Evolutionary conservation across 2,329 filamentous ascomycete species (phyloP), one percentile per base, ranked within the genome.

Genomic region (Grosmannia huntii): DNA sequence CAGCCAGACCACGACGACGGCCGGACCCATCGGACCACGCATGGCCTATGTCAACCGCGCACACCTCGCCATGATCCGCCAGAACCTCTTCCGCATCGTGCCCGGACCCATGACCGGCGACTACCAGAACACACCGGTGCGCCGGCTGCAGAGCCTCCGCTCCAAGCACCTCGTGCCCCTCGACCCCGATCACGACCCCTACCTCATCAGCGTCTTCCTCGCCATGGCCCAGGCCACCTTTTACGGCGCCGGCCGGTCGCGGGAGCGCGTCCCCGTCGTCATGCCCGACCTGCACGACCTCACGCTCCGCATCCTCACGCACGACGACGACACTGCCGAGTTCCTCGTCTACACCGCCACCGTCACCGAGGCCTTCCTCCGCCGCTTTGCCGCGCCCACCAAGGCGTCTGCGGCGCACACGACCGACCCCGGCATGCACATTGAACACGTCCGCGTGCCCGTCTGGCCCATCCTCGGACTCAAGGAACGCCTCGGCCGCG

Each of bases 201-300:
- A 79, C 59, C 70, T 82, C 41, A 69, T 79, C 5, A 78, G 74
- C 23, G 72, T 76, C 50, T 76, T 83, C 59, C 63, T 84, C 14
- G 76, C 77, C 53, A 79, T 83, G 76, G 81, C 81, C 9, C 81
- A 84, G 63, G 71, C 73, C 10, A 73, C 78, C 53, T 79, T 79
- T 59, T 82, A 83, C 64, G 64, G 16, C 36, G 56, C 61, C 41
- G 57, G 56, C 46, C 52, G 61, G 19, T 54, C 59, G 60, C 27
- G 55, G 11, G 28, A 25, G 16, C 19, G 49, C 25, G 16, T n/a
- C 49, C 4, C 25, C 27, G 25, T 14, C 16, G 27, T 11, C 25
- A 14, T n/a, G 49, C 49, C 49, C 27, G 49, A 28, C 44, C 44
- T 80, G 38, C 67, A 69, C 54, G 75, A 82, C 57, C 65, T 82